phyloP scores from a whole-genome alignment of 768 basidiomycete genomes.

The Pisolithus orientalis region DNA sequence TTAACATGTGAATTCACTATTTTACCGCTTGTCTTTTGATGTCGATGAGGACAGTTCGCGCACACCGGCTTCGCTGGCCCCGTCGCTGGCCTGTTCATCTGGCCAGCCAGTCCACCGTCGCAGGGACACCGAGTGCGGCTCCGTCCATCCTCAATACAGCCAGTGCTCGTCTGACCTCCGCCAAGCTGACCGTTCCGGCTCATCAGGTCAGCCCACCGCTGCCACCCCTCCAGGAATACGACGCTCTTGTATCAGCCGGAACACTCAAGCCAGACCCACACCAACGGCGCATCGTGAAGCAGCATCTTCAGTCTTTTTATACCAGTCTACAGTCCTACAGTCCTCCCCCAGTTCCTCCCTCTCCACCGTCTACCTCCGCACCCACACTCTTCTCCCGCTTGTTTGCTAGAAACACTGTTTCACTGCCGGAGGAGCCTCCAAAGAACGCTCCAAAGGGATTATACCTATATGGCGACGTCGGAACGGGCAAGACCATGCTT shows the following conservation, averaged over 20 bases:
- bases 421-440: slow-evolving; percentile 30
- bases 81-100: background rate
- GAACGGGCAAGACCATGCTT: slow-evolving; percentile 97
- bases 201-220: background rate
- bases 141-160: background rate
- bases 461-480: slow-evolving; percentile 95
- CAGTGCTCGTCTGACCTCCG: background rate
- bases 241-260: slow-evolving; percentile 43
- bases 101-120: background rate
- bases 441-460: slow-evolving; percentile 72
- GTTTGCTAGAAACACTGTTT: slow-evolving; percentile 18
- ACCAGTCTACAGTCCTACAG: slow-evolving; percentile 62
- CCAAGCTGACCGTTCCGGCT: background rate
- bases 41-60: background rate
- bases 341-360: slow-evolving; percentile 52
- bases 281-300: slow-evolving; percentile 79
- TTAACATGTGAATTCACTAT: too few relatives aligned
- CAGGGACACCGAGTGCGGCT: background rate
- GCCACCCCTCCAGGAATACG: slow-evolving; percentile 34
- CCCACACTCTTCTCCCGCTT: slow-evolving; percentile 20
- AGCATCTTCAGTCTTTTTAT: slow-evolving; percentile 76
- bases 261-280: slow-evolving; percentile 70
- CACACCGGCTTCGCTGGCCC: background rate
- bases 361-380: slow-evolving; percentile 26
- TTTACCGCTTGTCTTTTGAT: background rate